Evolutionary conservation across 257 asterid genomes (phyloP), one percentile per base, ranked within the genome.

Genomic region (Misopates orontium): DNA sequence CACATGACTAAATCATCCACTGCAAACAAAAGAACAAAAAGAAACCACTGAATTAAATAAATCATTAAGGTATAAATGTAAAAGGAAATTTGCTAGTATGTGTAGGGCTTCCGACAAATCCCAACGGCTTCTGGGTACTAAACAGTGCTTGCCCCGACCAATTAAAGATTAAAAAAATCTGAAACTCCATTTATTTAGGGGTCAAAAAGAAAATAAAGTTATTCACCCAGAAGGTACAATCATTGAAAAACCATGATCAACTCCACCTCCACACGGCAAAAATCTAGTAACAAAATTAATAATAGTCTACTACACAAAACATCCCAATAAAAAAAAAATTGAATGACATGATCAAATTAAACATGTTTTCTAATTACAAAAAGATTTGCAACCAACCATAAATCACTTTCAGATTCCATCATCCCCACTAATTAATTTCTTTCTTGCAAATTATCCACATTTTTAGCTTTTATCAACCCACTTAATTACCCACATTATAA

Each of bases 71-170:
- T 4, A 14, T 62, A 44, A 42, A 9, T 36, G 36, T 53, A 10
- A 19, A 17, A 21, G 17, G 10, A 40, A 5, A 39, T 62, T 17
- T n/a, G 18, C 8, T 19, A 54, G 55, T 7, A 49, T 41, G 12
- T 20, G 8, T 16, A 16, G 68, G 54, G 22, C 22, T 50, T 41
- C 75, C 73, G 83, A 79, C 83, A 79, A 59, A 11, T 60, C 56
- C 16, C 78, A 71, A 75, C 80, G 80, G 64, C 73, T 55, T 64
- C 78, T 64, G 80, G n/a, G 6, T 59, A 18, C 40, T 36, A 64
- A 78, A 74, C 71, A 75, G 65, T 72, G 13, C 7, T 58, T 51
- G 41, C 55, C 50, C 20, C 36, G 36, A 47, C 63, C 45, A 5
- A 20, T n/a, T 25, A 44, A 69, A 52, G 13, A 32, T 15, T 54